Conservation (phyloP, 225 moss, liverwort and hornwort species). For the Antitrichia curtipendula region DNA sequence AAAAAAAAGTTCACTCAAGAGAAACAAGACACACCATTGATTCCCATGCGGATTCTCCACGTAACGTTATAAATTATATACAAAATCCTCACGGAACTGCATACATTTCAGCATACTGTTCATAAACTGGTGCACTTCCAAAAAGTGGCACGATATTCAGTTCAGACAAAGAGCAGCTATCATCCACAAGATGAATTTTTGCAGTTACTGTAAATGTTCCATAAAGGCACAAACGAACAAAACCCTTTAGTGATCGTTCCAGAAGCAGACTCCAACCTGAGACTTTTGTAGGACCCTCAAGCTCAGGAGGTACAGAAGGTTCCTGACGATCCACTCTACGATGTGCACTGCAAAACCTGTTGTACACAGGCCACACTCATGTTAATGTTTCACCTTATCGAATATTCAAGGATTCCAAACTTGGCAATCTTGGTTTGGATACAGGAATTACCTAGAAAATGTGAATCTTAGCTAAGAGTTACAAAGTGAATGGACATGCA, state of each 20-base stretch:
- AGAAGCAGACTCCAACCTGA: slow-evolving; percentile 18
- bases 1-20: background rate
- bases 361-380: background rate
- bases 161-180: background rate
- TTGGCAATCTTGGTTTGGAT: background rate
- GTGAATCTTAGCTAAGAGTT: background rate
- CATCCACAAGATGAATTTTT: background rate
- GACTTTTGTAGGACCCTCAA: slow-evolving; percentile 4
- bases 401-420: background rate
- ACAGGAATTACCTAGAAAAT: background rate
- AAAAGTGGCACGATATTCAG: background rate
- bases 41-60: background rate
- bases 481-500: background rate
- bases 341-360: slow-evolving; percentile 46
- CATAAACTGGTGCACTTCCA: background rate
- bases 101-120: background rate
- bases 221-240: background rate
- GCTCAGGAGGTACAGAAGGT: slow-evolving; percentile 11
- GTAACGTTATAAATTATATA: background rate
- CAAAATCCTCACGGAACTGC: background rate
- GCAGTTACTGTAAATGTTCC: background rate
- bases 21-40: background rate
- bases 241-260: background rate
- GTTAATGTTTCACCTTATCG: background rate
- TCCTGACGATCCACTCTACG: slow-evolving; percentile 16